A percentile compares a stretch with the other conserved stretches of the same genome.
These are phyloP conservation scores for Gnaphalium uliginosum DNA, from an alignment of 129 eudicot genomes.

Conservation along the genomic window DNA sequence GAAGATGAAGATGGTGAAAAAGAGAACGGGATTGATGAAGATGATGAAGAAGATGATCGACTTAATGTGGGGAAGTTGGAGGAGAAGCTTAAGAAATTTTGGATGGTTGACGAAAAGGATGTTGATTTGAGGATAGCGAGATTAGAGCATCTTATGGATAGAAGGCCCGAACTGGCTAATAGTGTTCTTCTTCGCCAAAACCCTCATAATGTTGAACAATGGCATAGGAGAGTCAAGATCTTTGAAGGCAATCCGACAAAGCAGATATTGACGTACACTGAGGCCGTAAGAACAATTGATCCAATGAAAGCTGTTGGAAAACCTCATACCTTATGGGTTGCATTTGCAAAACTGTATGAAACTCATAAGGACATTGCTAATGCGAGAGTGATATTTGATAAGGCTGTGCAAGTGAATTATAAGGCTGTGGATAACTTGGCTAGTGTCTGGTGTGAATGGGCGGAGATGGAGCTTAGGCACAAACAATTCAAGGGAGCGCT, in stretches of 20 bases:
- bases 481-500: constrained; percentile 72
- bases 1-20: constrained; percentile 45
- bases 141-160: constrained; percentile 79
- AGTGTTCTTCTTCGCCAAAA: constrained; percentile 91
- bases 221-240: constrained; percentile 91
- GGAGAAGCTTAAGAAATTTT: constrained; percentile 51
- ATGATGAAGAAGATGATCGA: constrained; percentile 65
- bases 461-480: constrained; percentile 88
- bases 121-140: constrained; percentile 81
- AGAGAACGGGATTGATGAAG: constrained; percentile 29
- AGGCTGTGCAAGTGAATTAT: constrained; percentile 92
- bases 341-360: constrained; percentile 88
- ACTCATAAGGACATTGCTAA: constrained; percentile 69
- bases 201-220: constrained; percentile 95
- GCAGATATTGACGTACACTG: constrained; percentile 78
- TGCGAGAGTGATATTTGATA: constrained; percentile 88
- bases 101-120: constrained; percentile 82
- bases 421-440: constrained; percentile 90
- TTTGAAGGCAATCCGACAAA: constrained; percentile 86
- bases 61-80: constrained; percentile 57
- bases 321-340: constrained; percentile 96
- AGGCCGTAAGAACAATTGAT: constrained; percentile 91
- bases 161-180: constrained; percentile 89
- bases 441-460: constrained; percentile 99
- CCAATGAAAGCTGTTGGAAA: constrained; percentile 98